Percentiles rank a stretch among this genome's conserved stretches.
Conservation (phyloP, 352 stramenopile genomes). For the Blastocystis sp. region DNA sequence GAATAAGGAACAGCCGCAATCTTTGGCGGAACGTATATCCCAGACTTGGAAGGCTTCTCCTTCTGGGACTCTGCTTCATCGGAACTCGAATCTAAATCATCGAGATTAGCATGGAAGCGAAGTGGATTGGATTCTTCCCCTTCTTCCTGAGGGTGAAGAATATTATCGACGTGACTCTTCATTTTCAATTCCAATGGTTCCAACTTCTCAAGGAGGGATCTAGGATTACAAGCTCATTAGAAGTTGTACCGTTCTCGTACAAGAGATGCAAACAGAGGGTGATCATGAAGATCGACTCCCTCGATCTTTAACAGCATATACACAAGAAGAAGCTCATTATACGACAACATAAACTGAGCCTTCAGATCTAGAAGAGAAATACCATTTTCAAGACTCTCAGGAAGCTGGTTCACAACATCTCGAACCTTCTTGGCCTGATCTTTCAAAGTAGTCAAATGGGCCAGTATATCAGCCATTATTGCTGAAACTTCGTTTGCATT, state of each 20-base stretch:
- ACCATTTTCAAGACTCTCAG: background rate
- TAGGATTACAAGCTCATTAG: background rate
- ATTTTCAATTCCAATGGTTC: slow-evolving; percentile 58
- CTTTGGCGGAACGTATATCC: slow-evolving; percentile 19
- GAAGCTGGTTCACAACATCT: background rate
- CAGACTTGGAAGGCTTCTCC: background rate
- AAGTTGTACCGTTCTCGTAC: slow-evolving; percentile 1
- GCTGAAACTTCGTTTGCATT: background rate
- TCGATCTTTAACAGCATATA: slow-evolving; percentile 55
- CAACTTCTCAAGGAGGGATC: slow-evolving; percentile 51
- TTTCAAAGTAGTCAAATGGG: background rate
- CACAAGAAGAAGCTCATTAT: slow-evolving; percentile 45
- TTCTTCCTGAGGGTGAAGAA: slow-evolving; percentile 21
- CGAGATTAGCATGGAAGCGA: slow-evolving; percentile 36
- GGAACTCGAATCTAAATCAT: slow-evolving; percentile 42
- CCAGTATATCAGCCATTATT: slow-evolving; percentile 42
- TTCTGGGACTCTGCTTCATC: background rate
- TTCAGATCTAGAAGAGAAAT: slow-evolving; percentile 53
- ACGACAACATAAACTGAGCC: slow-evolving; percentile 47
- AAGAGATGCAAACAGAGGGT: slow-evolving; percentile 42
- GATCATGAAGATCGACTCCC: background rate
- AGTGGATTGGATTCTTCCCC: background rate
- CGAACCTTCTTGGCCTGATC: slow-evolving; percentile 43
- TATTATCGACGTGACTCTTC: slow-evolving; percentile 56
- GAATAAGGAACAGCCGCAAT: slow-evolving; percentile 55